Evolutionary conservation across 495 filamentous ascomycete genomes (phyloP).

Genomic region (Bombardia bombarda): DNA sequence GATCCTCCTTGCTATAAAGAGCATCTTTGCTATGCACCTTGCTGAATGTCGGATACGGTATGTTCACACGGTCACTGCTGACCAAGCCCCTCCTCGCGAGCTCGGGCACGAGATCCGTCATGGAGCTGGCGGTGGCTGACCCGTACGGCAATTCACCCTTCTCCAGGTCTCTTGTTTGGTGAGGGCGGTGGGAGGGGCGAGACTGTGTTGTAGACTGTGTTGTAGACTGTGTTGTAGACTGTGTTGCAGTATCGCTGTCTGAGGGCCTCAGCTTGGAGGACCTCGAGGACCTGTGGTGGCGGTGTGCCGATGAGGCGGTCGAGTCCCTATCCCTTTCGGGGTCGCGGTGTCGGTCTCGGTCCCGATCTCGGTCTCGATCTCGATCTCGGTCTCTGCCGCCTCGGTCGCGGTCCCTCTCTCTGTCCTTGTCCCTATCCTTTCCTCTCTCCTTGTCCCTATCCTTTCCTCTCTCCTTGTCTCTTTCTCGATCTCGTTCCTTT

Average conservation of each 20-base stretch:
- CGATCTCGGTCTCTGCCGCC: slow-evolving; percentile 18
- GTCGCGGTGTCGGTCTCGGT: slow-evolving; percentile 11
- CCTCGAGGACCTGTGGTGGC: slow-evolving; percentile 24
- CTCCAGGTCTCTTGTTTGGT: slow-evolving; percentile 33
- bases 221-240: too few relatives aligned
- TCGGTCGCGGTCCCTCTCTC: slow-evolving; percentile 20
- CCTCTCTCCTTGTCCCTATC: slow-evolving; percentile 23
- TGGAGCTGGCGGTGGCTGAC: slow-evolving; percentile 24
- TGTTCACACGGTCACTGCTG: slow-evolving; percentile 46
- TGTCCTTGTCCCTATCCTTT: slow-evolving; percentile 20
- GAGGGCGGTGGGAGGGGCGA: slow-evolving; percentile 28
- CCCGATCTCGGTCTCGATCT: slow-evolving; percentile 20
- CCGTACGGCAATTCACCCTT: slow-evolving; percentile 19
- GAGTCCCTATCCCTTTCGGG: slow-evolving; percentile 19
- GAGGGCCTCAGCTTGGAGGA: slow-evolving; percentile 28
- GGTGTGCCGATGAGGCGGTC: slow-evolving; percentile 5
- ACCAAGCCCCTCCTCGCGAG: slow-evolving; percentile 29
- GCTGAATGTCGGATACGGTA: slow-evolving; percentile 80
- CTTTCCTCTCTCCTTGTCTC: slow-evolving; percentile 19
- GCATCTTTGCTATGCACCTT: slow-evolving; percentile 74
- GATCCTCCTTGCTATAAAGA: slow-evolving; percentile 53
- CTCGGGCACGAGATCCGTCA: slow-evolving; percentile 45
- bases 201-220: slow-evolving; percentile 17
- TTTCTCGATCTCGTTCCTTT: slow-evolving; percentile 23
- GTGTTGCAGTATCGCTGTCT: slow-evolving; percentile 26